These are phyloP conservation scores for Cornus suecica DNA, from an alignment of 148 eudicot species.

Conservation along the genomic window DNA sequence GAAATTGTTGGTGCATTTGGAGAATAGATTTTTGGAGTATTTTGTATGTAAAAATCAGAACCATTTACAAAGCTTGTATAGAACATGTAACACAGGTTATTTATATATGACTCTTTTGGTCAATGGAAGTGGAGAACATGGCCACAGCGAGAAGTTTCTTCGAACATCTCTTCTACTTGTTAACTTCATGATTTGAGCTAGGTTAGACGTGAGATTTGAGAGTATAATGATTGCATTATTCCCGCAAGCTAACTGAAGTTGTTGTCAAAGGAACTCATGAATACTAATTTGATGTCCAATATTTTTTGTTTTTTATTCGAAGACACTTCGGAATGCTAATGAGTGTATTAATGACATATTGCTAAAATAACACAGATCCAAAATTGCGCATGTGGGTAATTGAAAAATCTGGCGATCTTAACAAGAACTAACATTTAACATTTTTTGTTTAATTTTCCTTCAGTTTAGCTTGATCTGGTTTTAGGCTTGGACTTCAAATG, in stretches of 20 bases:
- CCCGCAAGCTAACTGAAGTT: no score
- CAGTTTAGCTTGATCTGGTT: neutral
- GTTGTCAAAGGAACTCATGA: neutral
- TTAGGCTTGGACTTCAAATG: neutral
- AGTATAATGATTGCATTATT: neutral
- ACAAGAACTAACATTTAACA: neutral
- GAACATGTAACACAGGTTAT: neutral
- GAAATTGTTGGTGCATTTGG: neutral
- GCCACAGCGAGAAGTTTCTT: neutral
- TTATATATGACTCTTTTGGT: neutral
- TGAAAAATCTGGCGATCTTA: neutral
- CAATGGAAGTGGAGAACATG: neutral
- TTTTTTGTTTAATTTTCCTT: neutral
- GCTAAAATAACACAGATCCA: neutral
- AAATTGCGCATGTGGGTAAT: neutral
- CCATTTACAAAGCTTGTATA: neutral
- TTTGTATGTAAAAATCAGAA: neutral
- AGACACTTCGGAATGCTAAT: neutral
- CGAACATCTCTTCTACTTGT: neutral
- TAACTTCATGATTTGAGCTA: neutral
- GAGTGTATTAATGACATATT: no score
- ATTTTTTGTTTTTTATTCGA: no score
- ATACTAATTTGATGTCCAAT: neutral
- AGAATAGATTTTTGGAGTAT: neutral
- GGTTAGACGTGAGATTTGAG: neutral